Base-by-base conservation (phyloP, 202 grass and related monocot species). In the Panicum hallii region DNA sequence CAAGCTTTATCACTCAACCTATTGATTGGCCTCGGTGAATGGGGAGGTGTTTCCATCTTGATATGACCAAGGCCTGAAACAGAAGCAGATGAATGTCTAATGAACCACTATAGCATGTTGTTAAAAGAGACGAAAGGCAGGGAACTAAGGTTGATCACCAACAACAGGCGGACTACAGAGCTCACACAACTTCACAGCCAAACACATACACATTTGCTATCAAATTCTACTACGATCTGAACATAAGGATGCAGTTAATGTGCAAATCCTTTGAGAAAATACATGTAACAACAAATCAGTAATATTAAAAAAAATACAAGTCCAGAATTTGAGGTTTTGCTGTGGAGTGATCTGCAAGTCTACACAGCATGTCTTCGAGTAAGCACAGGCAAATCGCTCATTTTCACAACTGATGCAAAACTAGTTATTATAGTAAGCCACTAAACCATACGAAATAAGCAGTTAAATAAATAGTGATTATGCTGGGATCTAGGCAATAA, bases 41-140 rank as follows among this genome's bases (percentile, higher is more conserved):
- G 85, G 22, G 82, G 79, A 84, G 93, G 90, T 70, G 90, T 94
- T 90, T 94, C 90, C 93, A 90, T 92, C 65, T 89, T 74, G 45
- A 94, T 78, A 82, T 90, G 86, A 48, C 90, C 90, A 84, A 94
- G 88, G 75, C 93, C 93, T 94, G 82, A 86, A 79, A 83, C n/a
- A 84, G 17, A 84, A 66, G 65, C 50, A 87, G 12, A 82, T 6
- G 78, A 76, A 66, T 58, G 4, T 42, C 7, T 61, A 83, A 9
- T 62, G 32, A 78, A 86, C 38, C 30, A 79, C 58, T 78, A 40
- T 42, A 38, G 52, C 60, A 74, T 63, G 52, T 11, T 58, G 16
- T 79, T 52, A 79, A 70, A 78, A 50, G 43, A 74, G 47, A 43
- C n/a, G 45, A 70, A 77, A 19, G 34, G 23, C 45, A 86, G 28